phyloP scores from a whole-genome alignment of 78 protist species.

The Guillardia theta region DNA sequence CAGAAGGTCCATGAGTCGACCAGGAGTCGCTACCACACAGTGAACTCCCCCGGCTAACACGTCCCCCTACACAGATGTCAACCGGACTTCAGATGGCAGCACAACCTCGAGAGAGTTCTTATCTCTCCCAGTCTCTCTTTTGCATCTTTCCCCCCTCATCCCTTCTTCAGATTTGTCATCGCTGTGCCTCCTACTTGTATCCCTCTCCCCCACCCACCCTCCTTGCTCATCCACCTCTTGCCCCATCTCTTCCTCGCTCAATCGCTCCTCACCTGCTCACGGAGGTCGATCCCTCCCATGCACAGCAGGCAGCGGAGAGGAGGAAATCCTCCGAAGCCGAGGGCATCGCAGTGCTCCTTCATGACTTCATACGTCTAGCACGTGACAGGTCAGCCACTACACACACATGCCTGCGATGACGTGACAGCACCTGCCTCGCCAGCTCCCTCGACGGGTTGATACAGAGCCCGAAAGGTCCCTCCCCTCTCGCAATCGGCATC shows the following conservation, averaged over 20 bases:
- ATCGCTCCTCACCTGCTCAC: too few relatives aligned
- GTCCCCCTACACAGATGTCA: too few relatives aligned
- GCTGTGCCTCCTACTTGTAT: too few relatives aligned
- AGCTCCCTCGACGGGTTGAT: slow-evolving; percentile 93
- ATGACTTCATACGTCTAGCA: background rate
- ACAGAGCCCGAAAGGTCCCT: slow-evolving; percentile 91
- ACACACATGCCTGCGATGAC: too few relatives aligned
- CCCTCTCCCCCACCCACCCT: too few relatives aligned
- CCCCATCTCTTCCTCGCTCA: background rate
- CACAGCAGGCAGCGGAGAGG: slow-evolving; percentile 38
- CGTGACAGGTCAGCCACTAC: too few relatives aligned
- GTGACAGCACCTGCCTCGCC: slow-evolving; percentile 92
- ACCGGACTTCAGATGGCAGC: too few relatives aligned
- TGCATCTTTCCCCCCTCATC: too few relatives aligned
- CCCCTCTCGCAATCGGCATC: slow-evolving; percentile 69
- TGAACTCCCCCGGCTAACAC: background rate
- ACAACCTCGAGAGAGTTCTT: too few relatives aligned
- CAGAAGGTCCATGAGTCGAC: slow-evolving; percentile 84
- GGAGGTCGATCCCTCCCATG: slow-evolving; percentile 65
- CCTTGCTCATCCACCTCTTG: too few relatives aligned
- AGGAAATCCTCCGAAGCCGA: slow-evolving; percentile 39
- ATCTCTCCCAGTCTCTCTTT: too few relatives aligned
- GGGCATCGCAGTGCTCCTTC: slow-evolving; percentile 46
- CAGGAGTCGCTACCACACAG: background rate
- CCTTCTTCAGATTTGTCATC: too few relatives aligned